Conservation (phyloP, 176 grass and related monocot species). For the Saccharum spontaneum region DNA sequence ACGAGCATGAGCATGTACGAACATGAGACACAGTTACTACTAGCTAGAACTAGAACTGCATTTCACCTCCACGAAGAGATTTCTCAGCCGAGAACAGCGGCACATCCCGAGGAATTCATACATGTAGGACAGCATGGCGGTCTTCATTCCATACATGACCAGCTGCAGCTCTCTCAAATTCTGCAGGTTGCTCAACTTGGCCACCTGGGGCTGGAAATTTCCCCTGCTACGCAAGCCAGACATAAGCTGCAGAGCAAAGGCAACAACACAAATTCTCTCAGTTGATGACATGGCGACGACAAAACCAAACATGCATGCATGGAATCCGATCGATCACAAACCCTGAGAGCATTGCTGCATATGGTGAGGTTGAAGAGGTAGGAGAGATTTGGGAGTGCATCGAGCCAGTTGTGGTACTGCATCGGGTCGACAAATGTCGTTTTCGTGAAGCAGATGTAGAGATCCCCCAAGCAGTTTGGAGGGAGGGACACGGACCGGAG, state of each 20-base stretch:
- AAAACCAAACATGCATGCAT: not conserved
- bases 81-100: constrained; percentile 39
- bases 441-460: constrained; percentile 35
- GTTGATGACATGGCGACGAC: not conserved
- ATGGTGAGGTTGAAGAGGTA: constrained; percentile 53
- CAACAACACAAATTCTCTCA: not conserved
- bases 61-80: constrained; percentile 55
- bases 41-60: not conserved
- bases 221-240: not conserved
- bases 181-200: constrained; percentile 41
- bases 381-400: constrained; percentile 29
- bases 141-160: constrained; percentile 38
- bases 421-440: not conserved
- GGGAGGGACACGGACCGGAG: not conserved
- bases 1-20: not conserved
- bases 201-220: not conserved
- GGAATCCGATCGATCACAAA: not conserved
- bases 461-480: constrained; percentile 11
- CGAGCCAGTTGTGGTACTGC: not conserved
- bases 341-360: constrained; percentile 52
- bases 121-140: constrained; percentile 40
- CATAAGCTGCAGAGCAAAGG: not conserved
- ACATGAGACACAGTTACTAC: not conserved
- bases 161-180: constrained; percentile 64
- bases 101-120: constrained; percentile 46